Evolutionary conservation across 108 stramenopile species (phyloP), one percentile per base, ranked within the genome.

Genomic region (Chaetoceros muelleri): DNA sequence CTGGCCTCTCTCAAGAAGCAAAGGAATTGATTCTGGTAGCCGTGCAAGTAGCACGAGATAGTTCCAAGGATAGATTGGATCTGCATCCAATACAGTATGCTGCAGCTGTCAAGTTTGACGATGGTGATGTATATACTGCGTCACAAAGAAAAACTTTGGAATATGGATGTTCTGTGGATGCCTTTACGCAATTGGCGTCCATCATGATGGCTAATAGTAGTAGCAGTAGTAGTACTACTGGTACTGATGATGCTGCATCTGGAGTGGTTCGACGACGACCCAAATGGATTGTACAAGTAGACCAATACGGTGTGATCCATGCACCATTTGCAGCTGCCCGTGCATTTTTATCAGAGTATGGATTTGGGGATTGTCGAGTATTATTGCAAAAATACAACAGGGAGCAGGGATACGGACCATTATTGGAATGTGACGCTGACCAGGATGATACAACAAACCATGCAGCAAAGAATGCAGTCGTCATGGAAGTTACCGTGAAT

Each of bases 161-260:
- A 55, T 95, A 90, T 66, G 89, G 93, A 19, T 84, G 84, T 55
- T 79, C 84, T 17, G 62, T 84, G 40, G 92, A 93, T 75, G 84
- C 92, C 20, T 83, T 89, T 20, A 70, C 72, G 58, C 92, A 87
- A 30, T 56, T 88, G 28, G 78, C 73, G 8, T 66, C 59, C 53
- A 8, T 28, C 76, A 69, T 62, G 64, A 54, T 10, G 44, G 28
- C 46, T 52, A 57, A 30, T 66, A 55, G 46, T 58, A 50, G 13
- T 24, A 52, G n/a, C n/a, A n/a, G n/a, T n/a, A n/a, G n/a, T n/a
- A n/a, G n/a, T n/a, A n/a, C n/a, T n/a, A n/a, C n/a, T 24, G 60
- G 47, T 25, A 63, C 66, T 1, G 48, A 68, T 24, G 64, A 61
- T 20, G 53, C n/a, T n/a, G n/a, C n/a, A n/a, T n/a, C n/a, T n/a